These are phyloP conservation scores for Jatropha multifida DNA, from an alignment of 441 rosid genomes.

Conservation along the genomic window DNA sequence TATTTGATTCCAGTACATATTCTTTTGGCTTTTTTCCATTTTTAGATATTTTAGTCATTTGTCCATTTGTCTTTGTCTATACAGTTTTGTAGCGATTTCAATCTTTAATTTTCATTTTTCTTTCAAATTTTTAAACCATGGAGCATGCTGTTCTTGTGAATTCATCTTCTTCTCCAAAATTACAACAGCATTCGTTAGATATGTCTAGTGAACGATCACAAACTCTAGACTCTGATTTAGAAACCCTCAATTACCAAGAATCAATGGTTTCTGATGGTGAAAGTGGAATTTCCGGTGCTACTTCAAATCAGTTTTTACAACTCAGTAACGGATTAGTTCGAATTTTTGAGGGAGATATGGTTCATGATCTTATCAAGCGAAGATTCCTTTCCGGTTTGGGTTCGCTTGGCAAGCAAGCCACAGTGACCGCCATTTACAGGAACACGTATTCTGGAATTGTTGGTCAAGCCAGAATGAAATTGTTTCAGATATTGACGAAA, in stretches of 20 bases:
- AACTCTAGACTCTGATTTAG: conserved; percentile 10
- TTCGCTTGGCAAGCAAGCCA: conserved; percentile 34
- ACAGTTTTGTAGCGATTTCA: background rate
- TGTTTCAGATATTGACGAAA: conserved; percentile 50
- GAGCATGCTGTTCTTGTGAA: background rate
- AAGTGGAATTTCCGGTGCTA: conserved; percentile 36
- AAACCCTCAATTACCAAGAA: conserved; percentile 23
- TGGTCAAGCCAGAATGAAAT: conserved; percentile 49
- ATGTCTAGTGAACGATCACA: background rate
- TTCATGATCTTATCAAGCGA: conserved; percentile 43
- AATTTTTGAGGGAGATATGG: conserved; percentile 46
- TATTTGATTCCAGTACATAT: too few species aligned
- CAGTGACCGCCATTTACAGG: conserved; percentile 40
- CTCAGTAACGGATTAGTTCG: conserved; percentile 35
- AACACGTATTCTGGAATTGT: conserved; percentile 33
- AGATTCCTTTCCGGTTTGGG: conserved; percentile 50
- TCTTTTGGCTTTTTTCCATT: too few species aligned
- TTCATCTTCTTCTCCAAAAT: conserved; percentile 13
- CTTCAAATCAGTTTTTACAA: conserved; percentile 4
- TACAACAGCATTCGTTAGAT: conserved; percentile 14
- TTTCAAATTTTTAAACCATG: too few species aligned
- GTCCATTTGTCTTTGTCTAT: background rate
- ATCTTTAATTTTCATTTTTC: background rate
- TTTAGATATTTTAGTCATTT: too few species aligned
- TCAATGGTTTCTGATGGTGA: conserved; percentile 52